Conservation (phyloP, 2,329 filamentous ascomycete species). For the Aspergillus uvarum region DNA sequence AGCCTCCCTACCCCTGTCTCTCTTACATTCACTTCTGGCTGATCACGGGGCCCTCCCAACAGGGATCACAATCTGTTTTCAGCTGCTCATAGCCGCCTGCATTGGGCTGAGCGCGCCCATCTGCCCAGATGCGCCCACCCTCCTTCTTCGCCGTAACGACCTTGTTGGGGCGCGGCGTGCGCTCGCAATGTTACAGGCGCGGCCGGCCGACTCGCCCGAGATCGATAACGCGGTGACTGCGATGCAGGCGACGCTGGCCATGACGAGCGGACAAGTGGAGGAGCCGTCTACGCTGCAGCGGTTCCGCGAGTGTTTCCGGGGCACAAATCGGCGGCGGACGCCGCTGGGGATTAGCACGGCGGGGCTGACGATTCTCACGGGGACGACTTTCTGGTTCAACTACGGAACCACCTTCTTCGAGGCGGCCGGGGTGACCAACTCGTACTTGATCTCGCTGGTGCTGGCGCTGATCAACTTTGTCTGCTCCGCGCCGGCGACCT, state of each 20-base stretch:
- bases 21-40: too few species aligned
- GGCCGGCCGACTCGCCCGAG: slow-evolving; percentile 62
- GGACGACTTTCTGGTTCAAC: slow-evolving; percentile 54
- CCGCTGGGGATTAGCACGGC: slow-evolving; percentile 26
- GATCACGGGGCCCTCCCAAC: too few species aligned
- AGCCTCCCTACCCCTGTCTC: not conserved
- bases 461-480: slow-evolving; percentile 79
- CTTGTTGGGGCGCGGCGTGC: slow-evolving; percentile 61
- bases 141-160: slow-evolving; percentile 72
- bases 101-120: slow-evolving; percentile 68
- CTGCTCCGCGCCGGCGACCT: slow-evolving; percentile 81
- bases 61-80: slow-evolving; percentile 52
- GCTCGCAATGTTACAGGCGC: slow-evolving; percentile 67
- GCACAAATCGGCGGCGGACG: slow-evolving; percentile 11
- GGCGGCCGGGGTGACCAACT: slow-evolving; percentile 68
- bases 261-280: slow-evolving; percentile 70
- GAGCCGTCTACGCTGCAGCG: slow-evolving; percentile 29
- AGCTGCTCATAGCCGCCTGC: slow-evolving; percentile 76
- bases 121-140: slow-evolving; percentile 79
- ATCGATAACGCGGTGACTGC: slow-evolving; percentile 66
- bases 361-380: slow-evolving; percentile 37
- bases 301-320: slow-evolving; percentile 58
- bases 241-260: slow-evolving; percentile 76
- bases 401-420: slow-evolving; percentile 77
- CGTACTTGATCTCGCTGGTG: slow-evolving; percentile 75